Base-by-base conservation (phyloP, 1,139 yeast species). In the Yamadazyma aaseri region DNA sequence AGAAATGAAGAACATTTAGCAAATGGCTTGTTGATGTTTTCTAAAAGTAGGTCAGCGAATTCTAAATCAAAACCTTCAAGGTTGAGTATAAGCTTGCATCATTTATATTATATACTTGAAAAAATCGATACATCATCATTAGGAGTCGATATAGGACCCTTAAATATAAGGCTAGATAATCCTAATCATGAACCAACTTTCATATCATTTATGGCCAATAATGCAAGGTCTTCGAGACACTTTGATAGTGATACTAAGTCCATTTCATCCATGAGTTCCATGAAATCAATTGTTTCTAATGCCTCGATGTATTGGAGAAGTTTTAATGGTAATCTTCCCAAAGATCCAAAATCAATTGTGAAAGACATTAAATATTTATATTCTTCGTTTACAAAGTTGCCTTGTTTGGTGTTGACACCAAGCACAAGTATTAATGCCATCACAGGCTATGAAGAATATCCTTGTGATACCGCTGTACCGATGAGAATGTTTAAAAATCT, bases 381-480 rank as follows among this genome's bases (percentile, higher is more conserved):
- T 49, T 73, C 81, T n/a, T 78, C 82, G 7, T 80, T 80, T 53
- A 76, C 84, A 7, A 79, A 79, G 45, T 63, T 80, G 22, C 86
- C 86, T 0, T 78, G 86, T 49, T 63, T 80, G 34, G 62, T 81
- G 20, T 53, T 80, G 33, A 72, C 79, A 10, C 82, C 83, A 7
- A 79, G 76, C 39, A 67, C 79, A 7, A 76, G 76, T 40, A 71
- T 80, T 15, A 71, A 64, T 43, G 60, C 75, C 32, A 79, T 80
- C 23, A 65, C 64, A 32, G 79, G 81, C 2, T 81, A 78, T 50
- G 86, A 80, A 51, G 86, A 80, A 50, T 80, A 75, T 47, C 86
- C 86, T 1, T 79, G 82, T 51, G 86, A 80, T 49, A 79, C 86
- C 2, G 72, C 83, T 2, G 81, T 81, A 5, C 86, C 86, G 1